Conservation (phyloP, 768 basidiomycete species). For the Artomyces pyxidatus region DNA sequence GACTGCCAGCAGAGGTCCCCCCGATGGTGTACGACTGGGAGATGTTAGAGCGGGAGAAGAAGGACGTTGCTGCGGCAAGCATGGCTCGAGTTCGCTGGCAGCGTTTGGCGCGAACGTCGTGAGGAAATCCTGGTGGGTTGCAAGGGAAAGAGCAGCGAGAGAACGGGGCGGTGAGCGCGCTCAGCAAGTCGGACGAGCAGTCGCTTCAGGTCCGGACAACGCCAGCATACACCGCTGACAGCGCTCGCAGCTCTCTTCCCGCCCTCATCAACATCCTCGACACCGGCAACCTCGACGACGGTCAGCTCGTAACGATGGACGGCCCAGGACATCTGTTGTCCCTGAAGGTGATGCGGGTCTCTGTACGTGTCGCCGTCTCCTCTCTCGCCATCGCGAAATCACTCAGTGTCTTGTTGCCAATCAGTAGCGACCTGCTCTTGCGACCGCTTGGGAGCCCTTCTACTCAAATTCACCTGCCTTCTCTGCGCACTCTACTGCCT, state of each 20-base stretch:
- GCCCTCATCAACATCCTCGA: not conserved
- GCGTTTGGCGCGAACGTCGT: not conserved
- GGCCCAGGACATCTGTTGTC: constrained; percentile 60
- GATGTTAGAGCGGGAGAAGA: constrained; percentile 75
- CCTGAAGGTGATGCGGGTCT: constrained; percentile 82
- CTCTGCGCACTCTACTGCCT: constrained; percentile 73
- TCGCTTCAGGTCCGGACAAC: no score
- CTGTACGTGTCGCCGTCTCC: constrained; percentile 48
- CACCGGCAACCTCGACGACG: no score
- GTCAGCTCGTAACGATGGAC: constrained; percentile 28
- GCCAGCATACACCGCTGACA: no score
- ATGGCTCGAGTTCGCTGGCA: constrained; percentile 29
- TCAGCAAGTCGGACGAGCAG: no score
- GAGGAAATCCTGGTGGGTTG: no score
- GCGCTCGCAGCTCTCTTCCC: not conserved
- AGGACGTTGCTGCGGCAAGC: constrained; percentile 78
- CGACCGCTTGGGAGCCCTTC: constrained; percentile 78
- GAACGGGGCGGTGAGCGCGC: no score
- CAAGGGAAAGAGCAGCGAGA: no score
- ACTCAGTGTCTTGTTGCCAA: constrained; percentile 8
- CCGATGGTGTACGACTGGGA: constrained; percentile 74
- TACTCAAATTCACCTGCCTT: constrained; percentile 79
- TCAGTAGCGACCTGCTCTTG: constrained; percentile 61
- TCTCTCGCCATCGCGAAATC: constrained; percentile 1
- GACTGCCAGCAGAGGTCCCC: constrained; percentile 18